phyloP scores from a whole-genome alignment of 148 eudicot genomes.

The Fallopia convolvulus region DNA sequence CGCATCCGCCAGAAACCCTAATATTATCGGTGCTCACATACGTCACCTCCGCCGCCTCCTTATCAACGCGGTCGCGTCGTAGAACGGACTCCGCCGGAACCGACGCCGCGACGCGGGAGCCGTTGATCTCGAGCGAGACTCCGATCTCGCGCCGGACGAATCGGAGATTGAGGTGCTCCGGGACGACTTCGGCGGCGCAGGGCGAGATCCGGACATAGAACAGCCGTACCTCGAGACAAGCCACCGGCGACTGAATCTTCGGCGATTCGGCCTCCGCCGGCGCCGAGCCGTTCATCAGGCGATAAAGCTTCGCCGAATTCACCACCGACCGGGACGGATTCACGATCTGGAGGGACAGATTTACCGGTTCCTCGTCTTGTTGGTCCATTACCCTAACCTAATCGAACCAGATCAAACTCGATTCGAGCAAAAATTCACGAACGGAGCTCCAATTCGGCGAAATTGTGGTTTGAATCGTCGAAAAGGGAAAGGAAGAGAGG shows the following conservation, averaged over 20 bases:
- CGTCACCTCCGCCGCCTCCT: conserved; percentile 57
- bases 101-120: conserved; percentile 41
- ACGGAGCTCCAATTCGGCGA: neutral
- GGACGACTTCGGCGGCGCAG: conserved; percentile 41
- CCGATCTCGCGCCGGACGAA: conserved; percentile 54
- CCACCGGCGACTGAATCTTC: conserved; percentile 21
- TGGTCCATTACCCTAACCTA: conserved; percentile 11
- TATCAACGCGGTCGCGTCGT: conserved; percentile 61
- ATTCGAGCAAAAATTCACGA: neutral
- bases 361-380: neutral
- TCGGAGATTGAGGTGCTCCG: conserved; percentile 47
- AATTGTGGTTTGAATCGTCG: neutral
- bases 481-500: neutral
- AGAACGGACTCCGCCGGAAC: conserved; percentile 32
- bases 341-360: conserved; percentile 10
- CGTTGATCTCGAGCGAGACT: conserved; percentile 58
- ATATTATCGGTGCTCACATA: conserved; percentile 72
- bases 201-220: conserved; percentile 77
- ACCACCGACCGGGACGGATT: conserved; percentile 5
- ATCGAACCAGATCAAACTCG: neutral
- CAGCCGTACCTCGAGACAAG: conserved; percentile 61
- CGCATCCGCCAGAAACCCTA: conserved; percentile 47
- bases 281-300: conserved; percentile 19
- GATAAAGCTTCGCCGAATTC: conserved; percentile 18
- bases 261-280: neutral